Conservation (phyloP, 1,284 basidiomycete genomes). For the Pholiota adiposa region DNA sequence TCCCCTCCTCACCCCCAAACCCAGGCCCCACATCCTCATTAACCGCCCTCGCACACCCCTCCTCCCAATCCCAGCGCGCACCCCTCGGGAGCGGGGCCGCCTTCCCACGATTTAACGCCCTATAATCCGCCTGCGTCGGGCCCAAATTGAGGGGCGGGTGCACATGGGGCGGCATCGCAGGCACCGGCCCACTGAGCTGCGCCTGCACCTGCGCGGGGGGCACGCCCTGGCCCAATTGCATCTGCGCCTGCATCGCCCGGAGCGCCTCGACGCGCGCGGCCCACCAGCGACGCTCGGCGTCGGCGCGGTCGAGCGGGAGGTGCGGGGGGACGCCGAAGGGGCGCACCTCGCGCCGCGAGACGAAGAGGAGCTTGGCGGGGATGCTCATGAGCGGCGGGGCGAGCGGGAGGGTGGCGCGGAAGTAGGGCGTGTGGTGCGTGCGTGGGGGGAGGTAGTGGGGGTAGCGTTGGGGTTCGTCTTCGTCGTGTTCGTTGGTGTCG, state of each 20-base stretch:
- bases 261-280: background rate
- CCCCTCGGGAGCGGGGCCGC: constrained; percentile 33
- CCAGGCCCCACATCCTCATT: constrained; percentile 8
- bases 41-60: constrained; percentile 22
- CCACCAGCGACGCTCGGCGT: constrained; percentile 4
- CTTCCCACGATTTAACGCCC: constrained; percentile 54
- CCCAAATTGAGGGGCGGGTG: background rate
- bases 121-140: constrained; percentile 62
- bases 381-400: constrained; percentile 53
- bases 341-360: constrained; percentile 56
- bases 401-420: constrained; percentile 42
- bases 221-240: no score
- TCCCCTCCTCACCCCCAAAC: background rate
- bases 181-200: no score
- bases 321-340: constrained; percentile 49
- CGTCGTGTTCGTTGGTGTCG: background rate
- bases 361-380: constrained; percentile 67
- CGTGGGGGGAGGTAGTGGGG: constrained; percentile 44
- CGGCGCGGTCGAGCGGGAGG: constrained; percentile 47
- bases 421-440: constrained; percentile 40
- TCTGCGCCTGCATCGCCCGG: background rate
- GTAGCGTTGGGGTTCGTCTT: constrained; percentile 20
- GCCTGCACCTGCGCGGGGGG: no score
- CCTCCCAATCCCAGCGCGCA: constrained; percentile 47
- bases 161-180: no score